Evolutionary conservation across 2,329 filamentous ascomycete species (phyloP).

Genomic region (Colletotrichum incanum): DNA sequence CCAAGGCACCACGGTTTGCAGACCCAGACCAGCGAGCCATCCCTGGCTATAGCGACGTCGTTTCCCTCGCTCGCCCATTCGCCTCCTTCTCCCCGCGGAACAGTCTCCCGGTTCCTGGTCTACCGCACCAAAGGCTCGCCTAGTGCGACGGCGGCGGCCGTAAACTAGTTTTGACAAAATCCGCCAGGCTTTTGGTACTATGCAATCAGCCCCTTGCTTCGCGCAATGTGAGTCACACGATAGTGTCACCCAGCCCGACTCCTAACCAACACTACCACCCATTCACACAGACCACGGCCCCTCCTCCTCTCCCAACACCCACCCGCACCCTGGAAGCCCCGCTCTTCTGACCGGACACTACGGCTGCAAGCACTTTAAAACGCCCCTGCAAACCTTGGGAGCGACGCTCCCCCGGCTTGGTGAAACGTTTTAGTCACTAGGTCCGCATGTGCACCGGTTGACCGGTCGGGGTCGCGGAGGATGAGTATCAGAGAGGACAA

Average conservation of each 20-base stretch:
- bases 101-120: conserved; percentile 20
- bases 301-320: not conserved
- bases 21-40: not conserved
- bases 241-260: conserved; percentile 1
- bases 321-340: not conserved
- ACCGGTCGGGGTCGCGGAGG: not conserved
- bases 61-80: not conserved
- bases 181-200: not conserved
- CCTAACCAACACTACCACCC: not conserved
- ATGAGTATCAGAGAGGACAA: not conserved
- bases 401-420: not conserved
- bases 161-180: not conserved
- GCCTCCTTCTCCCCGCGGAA: not conserved
- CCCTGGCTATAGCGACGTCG: not conserved
- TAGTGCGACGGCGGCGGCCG: not conserved
- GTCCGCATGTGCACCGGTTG: not conserved
- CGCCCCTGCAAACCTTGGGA: not conserved
- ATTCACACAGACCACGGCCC: not conserved
- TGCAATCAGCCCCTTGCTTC: not conserved
- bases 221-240: conserved; percentile 12
- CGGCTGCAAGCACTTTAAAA: conserved; percentile 33
- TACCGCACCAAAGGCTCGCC: not conserved
- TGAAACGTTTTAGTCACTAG: conserved; percentile 24
- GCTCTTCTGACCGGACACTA: conserved; percentile 16
- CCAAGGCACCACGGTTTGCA: conserved; percentile 15